phyloP scores from a whole-genome alignment of 306 rosid species.

The Malus sylvestris region DNA sequence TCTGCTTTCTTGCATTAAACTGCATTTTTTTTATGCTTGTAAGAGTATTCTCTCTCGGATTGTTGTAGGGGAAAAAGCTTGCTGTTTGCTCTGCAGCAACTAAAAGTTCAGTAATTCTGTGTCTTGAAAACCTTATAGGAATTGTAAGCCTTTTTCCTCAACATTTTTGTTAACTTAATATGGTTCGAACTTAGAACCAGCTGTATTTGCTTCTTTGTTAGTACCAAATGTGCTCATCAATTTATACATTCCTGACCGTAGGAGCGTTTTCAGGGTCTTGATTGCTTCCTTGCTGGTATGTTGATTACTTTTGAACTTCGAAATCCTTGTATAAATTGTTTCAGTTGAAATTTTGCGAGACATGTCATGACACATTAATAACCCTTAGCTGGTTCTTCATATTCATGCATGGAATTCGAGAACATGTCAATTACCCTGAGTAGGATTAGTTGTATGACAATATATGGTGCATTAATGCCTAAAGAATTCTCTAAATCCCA shows the following conservation, averaged over 20 bases:
- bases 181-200: neutral
- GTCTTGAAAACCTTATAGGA: slow-evolving; percentile 88
- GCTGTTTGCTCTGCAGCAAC: slow-evolving; percentile 99
- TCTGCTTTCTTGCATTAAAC: slow-evolving; percentile 2
- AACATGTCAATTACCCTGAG: neutral
- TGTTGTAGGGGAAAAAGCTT: slow-evolving; percentile 67
- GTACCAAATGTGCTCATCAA: neutral
- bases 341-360: neutral
- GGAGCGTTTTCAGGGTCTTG: slow-evolving; percentile 94
- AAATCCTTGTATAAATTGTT: neutral
- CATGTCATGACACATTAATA: slow-evolving; percentile 1
- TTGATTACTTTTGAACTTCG: neutral
- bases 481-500: neutral
- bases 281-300: slow-evolving; percentile 98
- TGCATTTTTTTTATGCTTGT: neutral
- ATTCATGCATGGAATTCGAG: neutral
- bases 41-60: neutral
- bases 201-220: neutral
- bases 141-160: slow-evolving; percentile 35
- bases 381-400: neutral
- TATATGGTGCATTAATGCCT: neutral
- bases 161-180: neutral
- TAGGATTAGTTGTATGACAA: neutral
- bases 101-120: slow-evolving; percentile 84
- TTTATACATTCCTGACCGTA: slow-evolving; percentile 24